Conservation (phyloP, 345 rosid genomes). For the Psidium friedrichsthalianum region DNA sequence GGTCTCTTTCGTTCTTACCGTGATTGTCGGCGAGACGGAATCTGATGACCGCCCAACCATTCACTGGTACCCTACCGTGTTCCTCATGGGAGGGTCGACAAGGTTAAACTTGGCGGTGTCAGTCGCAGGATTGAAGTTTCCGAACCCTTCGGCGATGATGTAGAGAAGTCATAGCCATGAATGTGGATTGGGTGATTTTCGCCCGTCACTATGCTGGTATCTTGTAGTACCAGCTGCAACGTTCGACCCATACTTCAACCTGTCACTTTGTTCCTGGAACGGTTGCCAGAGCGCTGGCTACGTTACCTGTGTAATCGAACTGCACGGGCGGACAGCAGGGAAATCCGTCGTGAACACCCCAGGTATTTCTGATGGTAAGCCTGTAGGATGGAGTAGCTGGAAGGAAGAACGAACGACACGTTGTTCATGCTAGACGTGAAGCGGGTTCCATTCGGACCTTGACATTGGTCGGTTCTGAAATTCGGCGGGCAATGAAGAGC, state of each 20-base stretch:
- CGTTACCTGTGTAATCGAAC: conserved; percentile 80
- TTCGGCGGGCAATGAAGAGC: conserved; percentile 55
- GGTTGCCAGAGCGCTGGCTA: conserved; percentile 50
- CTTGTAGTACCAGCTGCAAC: conserved; percentile 86
- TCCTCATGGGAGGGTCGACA: conserved; percentile 78
- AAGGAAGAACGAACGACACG: conserved; percentile 62
- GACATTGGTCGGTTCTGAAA: conserved; percentile 31
- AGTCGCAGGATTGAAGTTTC: conserved; percentile 59
- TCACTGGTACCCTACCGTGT: conserved; percentile 66
- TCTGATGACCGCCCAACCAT: conserved; percentile 88
- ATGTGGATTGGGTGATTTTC: conserved; percentile 86
- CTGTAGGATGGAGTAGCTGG: conserved; percentile 40
- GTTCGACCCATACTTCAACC: conserved; percentile 47
- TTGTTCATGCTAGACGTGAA: conserved; percentile 86
- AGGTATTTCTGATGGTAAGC: conserved; percentile 46
- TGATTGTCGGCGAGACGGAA: conserved; percentile 83
- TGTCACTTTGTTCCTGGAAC: conserved; percentile 40
- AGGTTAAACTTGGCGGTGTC: conserved; percentile 66
- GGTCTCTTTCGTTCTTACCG: conserved; percentile 20
- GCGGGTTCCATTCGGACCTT: conserved; percentile 80
- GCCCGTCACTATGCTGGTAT: conserved; percentile 58
- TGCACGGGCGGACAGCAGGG: conserved; percentile 42
- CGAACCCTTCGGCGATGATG: conserved; percentile 67
- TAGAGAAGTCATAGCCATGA: conserved; percentile 90
- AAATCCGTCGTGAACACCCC: conserved; percentile 76